These are phyloP conservation scores for Hymenoscyphus linearis DNA, from an alignment of 2,329 filamentous ascomycete genomes.

Conservation along the genomic window DNA sequence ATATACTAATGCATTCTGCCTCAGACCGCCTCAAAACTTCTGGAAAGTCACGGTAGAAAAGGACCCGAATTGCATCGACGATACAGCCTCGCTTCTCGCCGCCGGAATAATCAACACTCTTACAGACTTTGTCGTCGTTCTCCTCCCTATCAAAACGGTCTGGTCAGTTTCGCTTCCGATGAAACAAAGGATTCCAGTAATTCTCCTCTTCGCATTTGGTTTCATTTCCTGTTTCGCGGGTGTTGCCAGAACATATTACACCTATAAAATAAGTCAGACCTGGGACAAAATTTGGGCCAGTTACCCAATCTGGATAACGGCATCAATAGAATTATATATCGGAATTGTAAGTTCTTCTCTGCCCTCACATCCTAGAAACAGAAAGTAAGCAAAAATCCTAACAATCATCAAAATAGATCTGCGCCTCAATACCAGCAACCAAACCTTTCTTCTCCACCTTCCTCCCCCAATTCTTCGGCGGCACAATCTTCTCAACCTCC, in stretches of 20 bases:
- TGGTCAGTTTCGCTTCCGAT: constrained; percentile 41
- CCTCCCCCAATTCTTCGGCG: constrained; percentile 16
- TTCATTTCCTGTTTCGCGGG: constrained; percentile 41
- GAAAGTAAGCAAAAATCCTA: not conserved
- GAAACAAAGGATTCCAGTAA: constrained; percentile 40
- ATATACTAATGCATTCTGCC: not conserved
- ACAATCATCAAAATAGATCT: constrained; percentile 32
- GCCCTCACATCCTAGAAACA: not conserved
- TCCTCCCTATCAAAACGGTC: constrained; percentile 45
- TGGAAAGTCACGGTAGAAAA: constrained; percentile 34
- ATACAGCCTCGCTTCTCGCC: constrained; percentile 46
- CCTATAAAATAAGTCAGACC: constrained; percentile 28
- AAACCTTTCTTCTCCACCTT: constrained; percentile 38
- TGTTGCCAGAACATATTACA: constrained; percentile 35
- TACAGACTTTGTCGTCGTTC: constrained; percentile 51
- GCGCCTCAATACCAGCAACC: constrained; percentile 40
- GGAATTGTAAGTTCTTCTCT: constrained; percentile 29
- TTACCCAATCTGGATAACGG: constrained; percentile 34
- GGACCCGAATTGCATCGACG: constrained; percentile 40
- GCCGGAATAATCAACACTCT: constrained; percentile 55
- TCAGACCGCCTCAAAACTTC: constrained; percentile 35
- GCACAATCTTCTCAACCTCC: not conserved
- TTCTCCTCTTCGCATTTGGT: constrained; percentile 45
- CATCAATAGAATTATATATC: constrained; percentile 38
- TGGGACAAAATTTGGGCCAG: constrained; percentile 36